Percentiles rank a stretch among this genome's conserved stretches.
phyloP scores from a whole-genome alignment of 176 grass and related monocot genomes.

The Bothriochloa decipiens region DNA sequence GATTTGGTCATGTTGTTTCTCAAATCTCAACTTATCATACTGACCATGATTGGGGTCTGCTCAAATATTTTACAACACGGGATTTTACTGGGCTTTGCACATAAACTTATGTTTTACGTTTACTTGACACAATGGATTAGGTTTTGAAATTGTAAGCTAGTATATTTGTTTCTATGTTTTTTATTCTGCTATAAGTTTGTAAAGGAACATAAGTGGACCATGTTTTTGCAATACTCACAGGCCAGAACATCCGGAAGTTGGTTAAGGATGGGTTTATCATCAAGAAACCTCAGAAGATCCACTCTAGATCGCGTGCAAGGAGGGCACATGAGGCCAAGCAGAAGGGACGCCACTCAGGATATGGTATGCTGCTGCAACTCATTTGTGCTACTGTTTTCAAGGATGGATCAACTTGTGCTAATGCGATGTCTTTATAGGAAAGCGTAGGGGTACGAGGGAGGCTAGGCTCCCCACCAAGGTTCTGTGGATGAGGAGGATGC shows the following conservation, averaged over 20 bases:
- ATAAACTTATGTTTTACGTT: neutral
- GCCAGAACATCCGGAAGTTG: slow-evolving; percentile 33
- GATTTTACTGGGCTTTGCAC: neutral
- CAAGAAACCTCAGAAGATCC: slow-evolving; percentile 38
- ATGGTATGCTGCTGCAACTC: neutral
- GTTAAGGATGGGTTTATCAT: slow-evolving; percentile 35
- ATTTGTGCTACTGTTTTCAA: neutral
- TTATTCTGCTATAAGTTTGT: neutral
- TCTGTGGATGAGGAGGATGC: neutral
- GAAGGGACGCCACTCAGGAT: slow-evolving; percentile 13
- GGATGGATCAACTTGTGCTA: neutral
- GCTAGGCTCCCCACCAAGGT: slow-evolving; percentile 6
- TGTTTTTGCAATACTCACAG: neutral
- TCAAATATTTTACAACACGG: neutral
- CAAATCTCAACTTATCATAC: neutral
- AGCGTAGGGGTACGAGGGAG: slow-evolving; percentile 1
- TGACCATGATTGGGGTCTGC: neutral
- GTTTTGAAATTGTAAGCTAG: neutral
- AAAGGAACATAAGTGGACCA: neutral
- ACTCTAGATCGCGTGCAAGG: slow-evolving; percentile 32
- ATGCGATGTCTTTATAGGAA: neutral
- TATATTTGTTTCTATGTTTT: neutral
- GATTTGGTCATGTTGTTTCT: neutral
- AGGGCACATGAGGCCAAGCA: slow-evolving; percentile 17
- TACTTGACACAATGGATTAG: neutral